Evolutionary conservation across 1,139 yeast species (phyloP).

Genomic region (Suhomyces choctaworum): DNA sequence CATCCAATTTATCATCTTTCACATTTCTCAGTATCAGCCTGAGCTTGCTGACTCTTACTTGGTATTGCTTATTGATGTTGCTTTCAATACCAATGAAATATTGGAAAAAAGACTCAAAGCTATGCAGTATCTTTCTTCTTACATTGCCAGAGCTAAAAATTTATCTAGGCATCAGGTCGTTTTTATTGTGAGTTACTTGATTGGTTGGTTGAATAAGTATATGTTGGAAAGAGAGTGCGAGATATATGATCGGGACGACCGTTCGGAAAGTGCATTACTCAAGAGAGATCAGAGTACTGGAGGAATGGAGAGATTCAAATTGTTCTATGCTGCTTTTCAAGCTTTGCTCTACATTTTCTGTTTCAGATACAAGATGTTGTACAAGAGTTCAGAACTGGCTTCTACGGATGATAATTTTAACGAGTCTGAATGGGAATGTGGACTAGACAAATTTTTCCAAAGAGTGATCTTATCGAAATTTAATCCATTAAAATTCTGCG

Average conservation of each 20-base stretch:
- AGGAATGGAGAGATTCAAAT: slow-evolving; percentile 77
- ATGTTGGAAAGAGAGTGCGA: slow-evolving; percentile 82
- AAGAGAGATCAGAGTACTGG: slow-evolving; percentile 30
- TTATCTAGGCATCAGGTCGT: slow-evolving; percentile 71
- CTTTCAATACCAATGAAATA: slow-evolving; percentile 66
- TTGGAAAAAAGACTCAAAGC: slow-evolving; percentile 81
- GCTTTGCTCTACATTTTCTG: slow-evolving; percentile 89
- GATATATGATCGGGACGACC: slow-evolving; percentile 50
- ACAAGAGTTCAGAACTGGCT: slow-evolving; percentile 29
- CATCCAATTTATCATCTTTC: slow-evolving; percentile 82
- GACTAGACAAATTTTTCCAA: slow-evolving; percentile 82
- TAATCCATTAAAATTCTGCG: slow-evolving; percentile 91
- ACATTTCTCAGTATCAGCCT: slow-evolving; percentile 76
- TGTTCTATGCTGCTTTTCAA: slow-evolving; percentile 92
- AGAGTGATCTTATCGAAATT: slow-evolving; percentile 82
- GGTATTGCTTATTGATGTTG: slow-evolving; percentile 79
- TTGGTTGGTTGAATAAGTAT: slow-evolving; percentile 81
- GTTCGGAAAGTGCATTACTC: slow-evolving; percentile 11
- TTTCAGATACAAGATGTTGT: slow-evolving; percentile 70
- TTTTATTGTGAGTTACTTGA: slow-evolving; percentile 74
- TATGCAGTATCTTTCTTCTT: slow-evolving; percentile 88
- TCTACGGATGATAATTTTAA: slow-evolving; percentile 18
- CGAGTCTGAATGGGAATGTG: slow-evolving; percentile 72
- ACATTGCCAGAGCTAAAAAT: slow-evolving; percentile 82
- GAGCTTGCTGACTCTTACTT: slow-evolving; percentile 84